Evolutionary conservation across 1,284 basidiomycete species (phyloP).

Genomic region (Vanrija humicola): DNA sequence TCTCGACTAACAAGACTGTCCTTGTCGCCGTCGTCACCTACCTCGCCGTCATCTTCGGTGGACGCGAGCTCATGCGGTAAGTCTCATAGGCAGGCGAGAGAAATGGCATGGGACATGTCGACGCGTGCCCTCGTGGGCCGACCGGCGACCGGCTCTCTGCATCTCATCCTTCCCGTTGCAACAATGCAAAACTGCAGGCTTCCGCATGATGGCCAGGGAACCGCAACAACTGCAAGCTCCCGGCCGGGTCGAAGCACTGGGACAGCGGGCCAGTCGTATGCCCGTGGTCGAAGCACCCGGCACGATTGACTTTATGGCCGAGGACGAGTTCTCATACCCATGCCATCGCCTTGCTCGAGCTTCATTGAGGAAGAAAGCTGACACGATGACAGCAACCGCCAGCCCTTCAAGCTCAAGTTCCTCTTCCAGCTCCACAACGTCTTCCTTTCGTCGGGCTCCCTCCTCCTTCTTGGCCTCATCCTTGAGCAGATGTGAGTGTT

Average conservation of each 20-base stretch:
- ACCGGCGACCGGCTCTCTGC: neutral
- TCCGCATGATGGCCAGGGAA: too few relatives aligned
- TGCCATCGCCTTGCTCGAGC: too few relatives aligned
- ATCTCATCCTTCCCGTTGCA: neutral
- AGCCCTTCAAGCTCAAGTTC: slow-evolving; percentile 71
- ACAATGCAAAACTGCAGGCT: neutral
- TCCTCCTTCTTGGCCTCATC: slow-evolving; percentile 77
- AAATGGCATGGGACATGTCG: neutral
- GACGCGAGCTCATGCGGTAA: slow-evolving; percentile 75
- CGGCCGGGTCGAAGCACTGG: neutral
- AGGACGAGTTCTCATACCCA: too few relatives aligned
- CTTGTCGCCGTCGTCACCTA: slow-evolving; percentile 68
- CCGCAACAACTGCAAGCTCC: neutral
- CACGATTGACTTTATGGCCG: too few relatives aligned
- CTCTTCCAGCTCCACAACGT: slow-evolving; percentile 93
- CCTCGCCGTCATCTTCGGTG: slow-evolving; percentile 82
- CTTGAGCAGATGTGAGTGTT: slow-evolving; percentile 69
- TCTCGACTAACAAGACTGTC: slow-evolving; percentile 75
- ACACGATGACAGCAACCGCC: slow-evolving; percentile 52
- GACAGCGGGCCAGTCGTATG: too few relatives aligned
- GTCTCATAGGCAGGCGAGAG: slow-evolving; percentile 14
- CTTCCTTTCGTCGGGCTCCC: slow-evolving; percentile 75
- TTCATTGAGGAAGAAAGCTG: neutral
- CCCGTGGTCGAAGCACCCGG: too few relatives aligned
- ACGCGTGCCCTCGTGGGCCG: neutral